Evolutionary conservation across 257 asterid genomes (phyloP).

Genomic region (Ocimum tenuiflorum): DNA sequence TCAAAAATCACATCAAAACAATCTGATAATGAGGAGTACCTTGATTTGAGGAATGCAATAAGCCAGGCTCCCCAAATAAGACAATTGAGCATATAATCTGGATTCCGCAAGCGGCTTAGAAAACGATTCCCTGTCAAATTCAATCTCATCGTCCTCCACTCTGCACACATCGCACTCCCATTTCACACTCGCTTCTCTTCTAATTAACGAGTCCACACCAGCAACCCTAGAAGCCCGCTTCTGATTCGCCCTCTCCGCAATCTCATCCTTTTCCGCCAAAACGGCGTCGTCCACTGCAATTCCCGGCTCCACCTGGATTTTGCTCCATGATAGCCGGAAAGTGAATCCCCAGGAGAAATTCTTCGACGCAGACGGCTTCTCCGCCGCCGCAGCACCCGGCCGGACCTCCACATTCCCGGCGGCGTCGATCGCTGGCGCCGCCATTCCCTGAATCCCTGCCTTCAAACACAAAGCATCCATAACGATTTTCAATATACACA

Average conservation of each 20-base stretch:
- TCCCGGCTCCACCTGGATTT: slow-evolving; percentile 40
- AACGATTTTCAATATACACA: not conserved
- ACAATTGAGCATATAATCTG: slow-evolving; percentile 65
- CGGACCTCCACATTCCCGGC: slow-evolving; percentile 41
- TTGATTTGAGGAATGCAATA: slow-evolving; percentile 74
- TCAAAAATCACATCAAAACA: not conserved
- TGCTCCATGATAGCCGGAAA: slow-evolving; percentile 53
- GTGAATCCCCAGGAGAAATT: slow-evolving; percentile 67
- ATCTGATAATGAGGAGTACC: slow-evolving; percentile 30
- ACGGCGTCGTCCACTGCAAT: slow-evolving; percentile 57
- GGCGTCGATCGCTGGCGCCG: slow-evolving; percentile 37
- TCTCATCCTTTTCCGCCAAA: slow-evolving; percentile 36
- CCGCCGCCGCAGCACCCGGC: slow-evolving; percentile 19
- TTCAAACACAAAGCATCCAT: slow-evolving; percentile 62
- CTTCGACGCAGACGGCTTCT: slow-evolving; percentile 34
- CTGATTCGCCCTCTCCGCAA: slow-evolving; percentile 22
- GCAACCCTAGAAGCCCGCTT: slow-evolving; percentile 61
- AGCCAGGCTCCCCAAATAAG: slow-evolving; percentile 78
- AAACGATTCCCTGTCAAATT: slow-evolving; percentile 61
- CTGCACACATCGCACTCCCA: slow-evolving; percentile 44
- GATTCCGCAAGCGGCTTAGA: slow-evolving; percentile 78
- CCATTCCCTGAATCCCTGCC: slow-evolving; percentile 46
- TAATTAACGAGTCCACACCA: slow-evolving; percentile 37
- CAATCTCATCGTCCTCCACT: slow-evolving; percentile 30
- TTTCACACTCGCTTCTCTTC: slow-evolving; percentile 12